Base-by-base conservation (phyloP, 1,284 basidiomycete species). In the Cerrena zonata region DNA sequence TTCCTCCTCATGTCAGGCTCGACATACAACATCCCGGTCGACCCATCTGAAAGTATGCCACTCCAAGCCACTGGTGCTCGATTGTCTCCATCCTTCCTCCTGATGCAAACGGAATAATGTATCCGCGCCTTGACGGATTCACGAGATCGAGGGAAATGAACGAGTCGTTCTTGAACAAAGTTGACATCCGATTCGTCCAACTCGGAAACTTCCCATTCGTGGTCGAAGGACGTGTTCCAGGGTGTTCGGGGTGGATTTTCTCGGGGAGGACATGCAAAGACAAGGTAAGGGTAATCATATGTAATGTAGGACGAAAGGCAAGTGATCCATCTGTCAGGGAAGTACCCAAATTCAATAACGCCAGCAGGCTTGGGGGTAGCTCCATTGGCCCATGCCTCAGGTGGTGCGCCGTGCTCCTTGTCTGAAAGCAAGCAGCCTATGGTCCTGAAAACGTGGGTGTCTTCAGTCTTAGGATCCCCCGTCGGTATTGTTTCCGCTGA, bases 31-130 rank as follows among this genome's bases (percentile, higher is more conserved):
- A 49, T 49, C 4, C 40, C 48, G 12, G 30, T 7, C 10, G 23
- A 18, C 4, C 48, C 48, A 23, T 49, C 48, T 30, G 40, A 30
- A 21, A 26, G 18, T 18, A 49, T 12, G 13, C 30, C 21, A 13
- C 45, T 22, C 48, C 48, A 49, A 3, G 48, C 48, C 5, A 49
- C 27, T 11, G 41, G 27, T n/a, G n/a, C n/a, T n/a, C n/a, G n/a
- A 7, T 26, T 30, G 7, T 39, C 37, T 15, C 34, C 48, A 3
- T 11, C 24, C 11, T 24, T 41, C 22, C 41, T 43, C 15, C 48
- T 40, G 3, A 49, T 44, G 21, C 40, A 49, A 11, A 49, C 48
- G 40, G 40, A 44, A 15, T 44, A 49, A 7, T 22, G 40, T 21
- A 34, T 22, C 4, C 48, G 40, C 4, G 24, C 4, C n/a, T 3